These are phyloP conservation scores for Hanseniaspora osmophila DNA, from an alignment of 805 yeast genomes.

Conservation along the genomic window DNA sequence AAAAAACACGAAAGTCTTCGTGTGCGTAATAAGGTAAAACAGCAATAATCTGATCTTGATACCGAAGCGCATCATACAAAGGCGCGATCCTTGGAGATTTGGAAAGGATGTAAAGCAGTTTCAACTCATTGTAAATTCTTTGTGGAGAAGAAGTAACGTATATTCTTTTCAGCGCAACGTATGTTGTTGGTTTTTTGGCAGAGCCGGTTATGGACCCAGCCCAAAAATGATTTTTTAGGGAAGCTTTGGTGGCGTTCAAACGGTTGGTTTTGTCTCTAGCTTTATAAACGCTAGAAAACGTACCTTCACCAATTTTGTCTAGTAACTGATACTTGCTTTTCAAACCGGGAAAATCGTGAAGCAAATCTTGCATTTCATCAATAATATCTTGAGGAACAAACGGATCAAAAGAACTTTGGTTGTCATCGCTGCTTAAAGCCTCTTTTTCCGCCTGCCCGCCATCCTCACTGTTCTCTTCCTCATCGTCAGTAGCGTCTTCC, in stretches of 20 bases:
- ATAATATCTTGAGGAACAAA: conserved; percentile 39
- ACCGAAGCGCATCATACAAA: conserved; percentile 70
- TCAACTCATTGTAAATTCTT: conserved; percentile 78
- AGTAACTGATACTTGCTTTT: conserved; percentile 20
- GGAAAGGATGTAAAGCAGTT: conserved; percentile 52
- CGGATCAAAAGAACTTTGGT: conserved; percentile 12
- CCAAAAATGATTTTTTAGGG: conserved; percentile 20
- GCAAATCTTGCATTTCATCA: conserved; percentile 43
- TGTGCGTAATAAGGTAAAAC: conserved; percentile 85
- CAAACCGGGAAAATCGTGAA: conserved; percentile 40
- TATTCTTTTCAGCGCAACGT: conserved; percentile 82
- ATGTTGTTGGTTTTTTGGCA: conserved; percentile 10
- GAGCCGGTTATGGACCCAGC: conserved; percentile 23
- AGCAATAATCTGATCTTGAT: conserved; percentile 85
- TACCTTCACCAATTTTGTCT: conserved; percentile 64
- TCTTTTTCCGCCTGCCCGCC: not conserved
- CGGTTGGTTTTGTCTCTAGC: conserved; percentile 19
- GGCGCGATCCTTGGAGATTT: conserved; percentile 75
- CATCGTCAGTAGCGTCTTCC: not conserved
- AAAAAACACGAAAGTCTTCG: conserved; percentile 78
- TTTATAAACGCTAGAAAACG: conserved; percentile 68
- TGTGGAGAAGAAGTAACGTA: conserved; percentile 92
- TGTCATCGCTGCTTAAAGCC: not conserved
- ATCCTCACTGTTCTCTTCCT: not conserved
- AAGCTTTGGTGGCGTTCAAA: conserved; percentile 17